phyloP scores from a whole-genome alignment of 208 protist species.

The Trypanosoma avium region DNA sequence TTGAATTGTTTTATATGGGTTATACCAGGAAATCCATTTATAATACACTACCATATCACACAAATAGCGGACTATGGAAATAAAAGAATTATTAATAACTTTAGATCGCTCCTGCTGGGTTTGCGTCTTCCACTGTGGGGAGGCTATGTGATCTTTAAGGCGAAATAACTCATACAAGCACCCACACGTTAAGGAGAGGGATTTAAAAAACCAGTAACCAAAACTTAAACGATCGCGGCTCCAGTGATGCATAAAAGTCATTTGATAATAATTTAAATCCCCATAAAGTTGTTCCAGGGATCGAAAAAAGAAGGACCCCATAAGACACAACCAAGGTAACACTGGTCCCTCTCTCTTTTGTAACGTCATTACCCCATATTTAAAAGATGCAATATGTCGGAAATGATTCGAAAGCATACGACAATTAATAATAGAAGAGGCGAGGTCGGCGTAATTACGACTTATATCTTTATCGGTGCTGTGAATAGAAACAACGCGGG shows the following conservation, averaged over 20 bases:
- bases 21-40: constrained; percentile 85
- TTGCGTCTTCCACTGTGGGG: constrained; percentile 15
- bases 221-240: constrained; percentile 62
- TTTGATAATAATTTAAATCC: constrained; percentile 85
- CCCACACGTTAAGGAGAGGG: constrained; percentile 74
- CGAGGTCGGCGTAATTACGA: constrained; percentile 44
- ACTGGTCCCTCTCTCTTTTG: constrained; percentile 25
- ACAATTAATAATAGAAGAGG: constrained; percentile 77
- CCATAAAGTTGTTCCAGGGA: constrained; percentile 81
- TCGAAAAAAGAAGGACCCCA: constrained; percentile 61
- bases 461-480: constrained; percentile 26
- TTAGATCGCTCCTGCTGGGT: constrained; percentile 23
- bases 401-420: constrained; percentile 90
- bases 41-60: constrained; percentile 92
- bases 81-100: constrained; percentile 40
- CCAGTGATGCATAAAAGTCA: constrained; percentile 75
- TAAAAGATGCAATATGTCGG: constrained; percentile 48
- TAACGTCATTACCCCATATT: constrained; percentile 19
- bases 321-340: constrained; percentile 53
- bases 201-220: constrained; percentile 90
- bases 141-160: constrained; percentile 1
- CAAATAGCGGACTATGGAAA: constrained; percentile 67
- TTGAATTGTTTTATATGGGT: constrained; percentile 67
- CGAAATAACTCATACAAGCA: constrained; percentile 52
- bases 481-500: constrained; percentile 65